These are phyloP conservation scores for Coleophoma eucalyptorum DNA, from an alignment of 2,329 filamentous ascomycete genomes.

Conservation along the genomic window DNA sequence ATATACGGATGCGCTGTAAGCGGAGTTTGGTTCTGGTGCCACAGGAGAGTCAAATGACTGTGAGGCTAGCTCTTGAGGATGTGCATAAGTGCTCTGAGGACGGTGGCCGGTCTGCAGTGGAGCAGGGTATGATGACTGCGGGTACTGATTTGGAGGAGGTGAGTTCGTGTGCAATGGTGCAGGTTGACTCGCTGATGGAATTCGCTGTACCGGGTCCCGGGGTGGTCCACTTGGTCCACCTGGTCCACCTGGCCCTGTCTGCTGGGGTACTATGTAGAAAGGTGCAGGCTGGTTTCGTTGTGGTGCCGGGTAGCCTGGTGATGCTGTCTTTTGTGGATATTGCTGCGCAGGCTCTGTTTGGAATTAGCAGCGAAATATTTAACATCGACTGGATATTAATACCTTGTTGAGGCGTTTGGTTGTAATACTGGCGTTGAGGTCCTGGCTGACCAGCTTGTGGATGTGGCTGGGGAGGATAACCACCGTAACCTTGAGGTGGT, in stretches of 20 bases:
- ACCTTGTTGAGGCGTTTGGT: constrained; percentile 45
- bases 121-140: constrained; percentile 30
- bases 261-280: constrained; percentile 57
- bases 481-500: constrained; percentile 32
- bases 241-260: constrained; percentile 1
- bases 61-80: constrained; percentile 74
- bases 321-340: constrained; percentile 43
- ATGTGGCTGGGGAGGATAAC: constrained; percentile 26
- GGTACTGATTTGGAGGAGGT: constrained; percentile 43
- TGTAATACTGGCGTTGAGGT: constrained; percentile 62
- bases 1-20: constrained; percentile 23
- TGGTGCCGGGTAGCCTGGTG: constrained; percentile 52
- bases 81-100: constrained; percentile 65
- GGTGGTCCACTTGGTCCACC: constrained; percentile 30
- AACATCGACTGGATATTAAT: constrained; percentile 1
- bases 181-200: constrained; percentile 41
- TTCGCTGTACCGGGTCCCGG: constrained; percentile 45
- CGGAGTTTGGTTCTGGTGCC: constrained; percentile 36
- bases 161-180: constrained; percentile 47
- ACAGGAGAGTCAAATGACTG: constrained; percentile 75
- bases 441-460: constrained; percentile 46
- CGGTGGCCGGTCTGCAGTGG: constrained; percentile 43
- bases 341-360: constrained; percentile 30
- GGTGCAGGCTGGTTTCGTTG: constrained; percentile 51
- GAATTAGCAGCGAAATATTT: too few species aligned